These are phyloP conservation scores for Stylonectria norvegica DNA, from an alignment of 2,329 filamentous ascomycete genomes.

Conservation along the genomic window DNA sequence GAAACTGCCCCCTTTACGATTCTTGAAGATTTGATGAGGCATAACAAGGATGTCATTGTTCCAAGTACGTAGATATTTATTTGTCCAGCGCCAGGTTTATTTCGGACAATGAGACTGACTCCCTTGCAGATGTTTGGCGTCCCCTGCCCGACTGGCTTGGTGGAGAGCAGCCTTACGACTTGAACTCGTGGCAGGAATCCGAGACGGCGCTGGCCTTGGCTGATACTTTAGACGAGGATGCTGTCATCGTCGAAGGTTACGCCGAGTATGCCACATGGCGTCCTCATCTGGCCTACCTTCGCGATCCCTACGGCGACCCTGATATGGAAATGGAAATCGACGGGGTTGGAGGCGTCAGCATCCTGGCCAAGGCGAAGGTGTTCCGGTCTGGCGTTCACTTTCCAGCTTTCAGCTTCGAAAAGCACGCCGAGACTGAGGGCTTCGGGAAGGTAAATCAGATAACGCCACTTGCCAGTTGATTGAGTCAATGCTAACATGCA, in stretches of 20 bases:
- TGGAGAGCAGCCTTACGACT: conserved; percentile 94
- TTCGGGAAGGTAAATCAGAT: conserved; percentile 79
- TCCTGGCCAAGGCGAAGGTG: conserved; percentile 90
- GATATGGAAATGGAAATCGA: conserved; percentile 99
- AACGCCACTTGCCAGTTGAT: background rate
- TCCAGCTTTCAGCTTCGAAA: conserved; percentile 97
- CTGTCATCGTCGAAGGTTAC: conserved; percentile 97
- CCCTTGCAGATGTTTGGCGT: conserved; percentile 81
- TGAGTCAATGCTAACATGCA: conserved; percentile 10
- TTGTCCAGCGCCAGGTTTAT: background rate
- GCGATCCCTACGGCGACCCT: conserved; percentile 94
- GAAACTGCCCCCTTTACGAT: conserved; percentile 97
- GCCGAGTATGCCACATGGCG: conserved; percentile 98
- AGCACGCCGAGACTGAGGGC: conserved; percentile 96
- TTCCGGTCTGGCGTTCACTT: conserved; percentile 96
- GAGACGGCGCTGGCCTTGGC: conserved; percentile 92
- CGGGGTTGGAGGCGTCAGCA: conserved; percentile 94
- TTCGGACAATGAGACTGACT: conserved; percentile 21
- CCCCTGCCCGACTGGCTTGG: conserved; percentile 98
- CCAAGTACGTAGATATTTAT: conserved; percentile 66
- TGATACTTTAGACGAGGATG: conserved; percentile 94
- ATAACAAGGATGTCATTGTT: conserved; percentile 98
- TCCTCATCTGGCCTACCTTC: conserved; percentile 91
- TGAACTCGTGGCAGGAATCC: conserved; percentile 99
- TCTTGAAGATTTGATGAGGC: conserved; percentile 94